Evolutionary conservation across 352 stramenopile genomes (phyloP), one percentile per base, ranked within the genome.

Genomic region (Pythium brachiatum): DNA sequence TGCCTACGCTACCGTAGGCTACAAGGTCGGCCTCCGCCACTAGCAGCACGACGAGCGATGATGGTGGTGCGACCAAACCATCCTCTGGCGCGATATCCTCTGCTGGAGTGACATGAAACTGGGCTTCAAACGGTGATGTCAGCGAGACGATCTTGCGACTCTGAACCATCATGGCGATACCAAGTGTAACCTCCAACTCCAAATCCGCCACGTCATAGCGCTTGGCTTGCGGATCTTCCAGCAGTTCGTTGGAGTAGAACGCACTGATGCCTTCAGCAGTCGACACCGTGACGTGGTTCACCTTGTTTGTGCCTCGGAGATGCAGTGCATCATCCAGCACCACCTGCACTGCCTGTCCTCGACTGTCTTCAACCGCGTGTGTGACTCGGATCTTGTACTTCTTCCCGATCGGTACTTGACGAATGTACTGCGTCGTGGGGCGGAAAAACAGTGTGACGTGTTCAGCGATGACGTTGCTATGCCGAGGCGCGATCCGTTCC

Each of bases 391-490:
- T 53, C 27, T 44, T 63, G 23, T 76, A 76, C 2, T 57, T 46
- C 9, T 70, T 65, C 18, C 82, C 78, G 53, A 92, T 70, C 23
- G 82, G 70, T 2, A 69, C 74, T 23, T 69, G 52, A 43, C 79
- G 68, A 9, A 75, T 53, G 47, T 88, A 92, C 50, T 81, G 66
- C 13, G 68, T 73, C 39, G 75, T 85, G 0, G 83, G 83, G 9
- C 70, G 67, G 53, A 83, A 92, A 59, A 73, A 88, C 13, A 92
- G 38, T 2, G 83, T 92, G 34, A 92, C 66, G 38, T 92, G 83
- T 31, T 92, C 81, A 1, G 68, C 77, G 62, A 76, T 47, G 12
- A 83, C 76, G 25, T 78, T 80, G 18, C 26, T 12, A 34, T 90
- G 75, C 0, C 48, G 57, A 7, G 62, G 50, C 16, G 60, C 52